Evolutionary conservation across 2,329 filamentous ascomycete genomes (phyloP), one percentile per base, ranked within the genome.

Genomic region (Paecilomyces dactylethromorphus): DNA sequence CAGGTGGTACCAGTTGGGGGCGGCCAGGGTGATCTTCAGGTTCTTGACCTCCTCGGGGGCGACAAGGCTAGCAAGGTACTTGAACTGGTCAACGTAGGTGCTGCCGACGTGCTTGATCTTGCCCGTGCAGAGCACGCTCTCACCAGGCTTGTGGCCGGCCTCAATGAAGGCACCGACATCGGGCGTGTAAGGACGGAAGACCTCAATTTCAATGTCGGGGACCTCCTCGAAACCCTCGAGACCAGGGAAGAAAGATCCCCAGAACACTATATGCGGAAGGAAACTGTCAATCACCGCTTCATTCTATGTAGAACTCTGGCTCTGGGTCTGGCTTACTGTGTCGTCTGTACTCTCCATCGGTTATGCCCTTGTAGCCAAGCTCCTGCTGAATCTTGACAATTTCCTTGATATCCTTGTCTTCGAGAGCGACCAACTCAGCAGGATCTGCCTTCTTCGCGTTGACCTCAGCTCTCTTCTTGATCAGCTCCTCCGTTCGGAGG

Each of bases 1-100:
- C 67, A 88, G 78, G 72, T 91, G 87, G 69, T 89, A 89, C 82
- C 86, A 89, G 70, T 84, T 84, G 1, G 86, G 85, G 3, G 86
- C 84, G 18, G 86, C 83, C 66, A 89, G 76, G 18, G 87, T 89
- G 64, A 89, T 81, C 76, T 90, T 88, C 71, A 87, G 83, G 63
- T 87, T 84, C 63, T 84, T 83, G 67, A 86, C 83, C 57, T 84
- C 77, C 31, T 86, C 82, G 24, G 84, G 77, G 0, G 86, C 82
- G 0, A 89, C 79, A 8, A 83, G 70, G 55, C 73, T 80, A 68
- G 86, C 84, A 56, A 89, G 77, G 58, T 82, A 82, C 60, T 85
- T 81, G 64, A 85, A 83, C 67, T 87, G 82, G 35, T 82, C 80
- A 69, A 78, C 64, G 66, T 85, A 84, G 63, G 79, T 81, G 54